Evolutionary conservation across 2,329 filamentous ascomycete species (phyloP).

Genomic region (Huntiella moniliformis): DNA sequence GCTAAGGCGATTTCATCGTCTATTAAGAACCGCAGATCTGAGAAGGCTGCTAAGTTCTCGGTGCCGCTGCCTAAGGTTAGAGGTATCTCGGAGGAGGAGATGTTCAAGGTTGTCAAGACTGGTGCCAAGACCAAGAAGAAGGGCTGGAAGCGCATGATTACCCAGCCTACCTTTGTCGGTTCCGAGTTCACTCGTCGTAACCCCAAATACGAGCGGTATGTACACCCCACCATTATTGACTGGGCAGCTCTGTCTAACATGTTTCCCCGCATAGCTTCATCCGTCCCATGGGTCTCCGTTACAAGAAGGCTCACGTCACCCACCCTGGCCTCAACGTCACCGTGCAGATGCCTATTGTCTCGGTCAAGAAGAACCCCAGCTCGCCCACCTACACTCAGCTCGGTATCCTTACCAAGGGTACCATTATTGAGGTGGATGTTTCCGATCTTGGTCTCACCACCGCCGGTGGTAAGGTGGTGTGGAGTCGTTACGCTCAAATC

Average conservation of each 20-base stretch:
- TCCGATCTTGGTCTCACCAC: slow-evolving; percentile 82
- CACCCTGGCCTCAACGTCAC: slow-evolving; percentile 72
- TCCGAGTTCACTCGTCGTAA: slow-evolving; percentile 76
- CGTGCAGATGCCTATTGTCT: slow-evolving; percentile 65
- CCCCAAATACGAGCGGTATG: slow-evolving; percentile 48
- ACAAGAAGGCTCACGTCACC: slow-evolving; percentile 36
- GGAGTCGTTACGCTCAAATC: slow-evolving; percentile 69
- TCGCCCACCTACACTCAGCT: slow-evolving; percentile 84
- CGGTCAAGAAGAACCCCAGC: slow-evolving; percentile 50
- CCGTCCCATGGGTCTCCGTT: slow-evolving; percentile 29
- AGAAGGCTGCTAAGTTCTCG: slow-evolving; percentile 84
- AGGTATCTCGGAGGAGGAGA: slow-evolving; percentile 87
- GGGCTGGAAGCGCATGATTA: slow-evolving; percentile 52
- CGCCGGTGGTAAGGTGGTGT: slow-evolving; percentile 78
- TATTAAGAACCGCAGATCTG: slow-evolving; percentile 88
- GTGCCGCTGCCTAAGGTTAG: slow-evolving; percentile 89
- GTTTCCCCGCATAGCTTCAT: slow-evolving; percentile 26
- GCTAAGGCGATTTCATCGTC: slow-evolving; percentile 59
- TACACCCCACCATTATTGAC: background rate
- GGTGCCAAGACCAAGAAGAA: slow-evolving; percentile 90
- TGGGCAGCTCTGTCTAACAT: slow-evolving; percentile 29
- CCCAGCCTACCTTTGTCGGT: slow-evolving; percentile 54
- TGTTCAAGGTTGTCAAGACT: slow-evolving; percentile 93
- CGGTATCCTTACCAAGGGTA: slow-evolving; percentile 74
- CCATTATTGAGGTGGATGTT: slow-evolving; percentile 72